Percentiles rank a stretch among this genome's conserved stretches.
phyloP scores from a whole-genome alignment of 2,329 filamentous ascomycete genomes.

The Venturia pyrina region DNA sequence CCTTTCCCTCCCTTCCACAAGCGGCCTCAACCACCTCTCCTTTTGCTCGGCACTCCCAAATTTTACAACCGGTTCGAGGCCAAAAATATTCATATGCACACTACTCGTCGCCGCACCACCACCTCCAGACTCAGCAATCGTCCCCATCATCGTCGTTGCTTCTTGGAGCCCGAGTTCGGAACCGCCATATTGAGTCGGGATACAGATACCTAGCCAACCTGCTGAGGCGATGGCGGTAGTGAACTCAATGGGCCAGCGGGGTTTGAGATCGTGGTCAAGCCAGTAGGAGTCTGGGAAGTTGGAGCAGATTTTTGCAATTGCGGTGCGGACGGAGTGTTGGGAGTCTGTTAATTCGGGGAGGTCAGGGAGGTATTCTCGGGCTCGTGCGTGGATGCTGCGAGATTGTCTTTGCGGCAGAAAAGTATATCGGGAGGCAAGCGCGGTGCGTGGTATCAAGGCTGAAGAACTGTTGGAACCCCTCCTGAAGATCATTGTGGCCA shows the following conservation, averaged over 20 bases:
- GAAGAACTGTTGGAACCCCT: background rate
- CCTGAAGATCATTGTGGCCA: background rate
- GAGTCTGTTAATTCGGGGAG: conserved; percentile 30
- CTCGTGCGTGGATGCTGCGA: background rate
- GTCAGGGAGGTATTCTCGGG: conserved; percentile 5
- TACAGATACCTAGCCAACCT: conserved; percentile 37
- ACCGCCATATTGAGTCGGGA: conserved; percentile 33
- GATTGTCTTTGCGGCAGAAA: background rate
- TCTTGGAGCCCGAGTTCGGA: conserved; percentile 32
- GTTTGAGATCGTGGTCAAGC: conserved; percentile 27
- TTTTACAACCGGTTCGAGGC: conserved; percentile 35
- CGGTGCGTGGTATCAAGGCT: background rate
- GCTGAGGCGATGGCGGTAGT: conserved; percentile 29
- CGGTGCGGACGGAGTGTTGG: conserved; percentile 32
- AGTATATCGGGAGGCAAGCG: background rate
- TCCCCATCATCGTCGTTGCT: conserved; percentile 39
- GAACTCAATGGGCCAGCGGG: conserved; percentile 32
- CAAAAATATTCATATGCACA: conserved; percentile 41
- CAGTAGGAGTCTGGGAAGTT: conserved; percentile 35
- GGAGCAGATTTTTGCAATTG: conserved; percentile 34
- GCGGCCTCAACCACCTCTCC: conserved; percentile 27
- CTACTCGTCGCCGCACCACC: conserved; percentile 33
- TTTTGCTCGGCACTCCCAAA: conserved; percentile 35
- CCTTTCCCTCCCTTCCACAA: conserved; percentile 31
- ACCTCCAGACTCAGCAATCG: conserved; percentile 35